Evolutionary conservation across 2,329 filamentous ascomycete species (phyloP).

Genomic region (Scolecobasidium constrictum): DNA sequence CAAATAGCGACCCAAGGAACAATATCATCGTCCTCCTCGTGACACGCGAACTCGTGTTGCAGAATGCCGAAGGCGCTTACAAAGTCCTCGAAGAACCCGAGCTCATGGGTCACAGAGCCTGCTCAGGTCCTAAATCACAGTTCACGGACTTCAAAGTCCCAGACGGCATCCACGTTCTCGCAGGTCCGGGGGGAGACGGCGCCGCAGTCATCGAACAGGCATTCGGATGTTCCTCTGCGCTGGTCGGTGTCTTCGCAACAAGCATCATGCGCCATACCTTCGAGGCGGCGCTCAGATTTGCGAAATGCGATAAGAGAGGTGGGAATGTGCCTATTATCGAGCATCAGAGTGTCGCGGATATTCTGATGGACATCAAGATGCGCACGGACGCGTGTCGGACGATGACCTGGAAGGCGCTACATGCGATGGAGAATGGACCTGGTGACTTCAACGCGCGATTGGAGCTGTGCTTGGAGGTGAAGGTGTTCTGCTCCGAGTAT

Average conservation of each 20-base stretch:
- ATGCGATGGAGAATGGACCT: too few relatives aligned
- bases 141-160: constrained; percentile 40
- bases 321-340: constrained; percentile 35
- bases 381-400: too few relatives aligned
- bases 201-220: constrained; percentile 30
- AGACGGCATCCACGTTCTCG: constrained; percentile 33
- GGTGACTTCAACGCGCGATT: too few relatives aligned
- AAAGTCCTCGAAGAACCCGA: constrained; percentile 35
- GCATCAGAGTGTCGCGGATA: too few relatives aligned
- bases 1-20: constrained; percentile 17
- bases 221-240: constrained; percentile 35
- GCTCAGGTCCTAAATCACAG: constrained; percentile 37
- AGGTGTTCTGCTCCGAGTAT: too few relatives aligned
- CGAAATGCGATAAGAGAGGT: constrained; percentile 34
- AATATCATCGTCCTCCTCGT: constrained; percentile 40
- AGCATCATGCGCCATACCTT: constrained; percentile 44
- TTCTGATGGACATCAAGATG: constrained; percentile 43
- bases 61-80: constrained; percentile 33
- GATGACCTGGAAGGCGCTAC: too few relatives aligned
- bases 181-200: constrained; percentile 33
- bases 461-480: too few relatives aligned
- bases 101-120: constrained; percentile 36
- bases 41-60: constrained; percentile 35
- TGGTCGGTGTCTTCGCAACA: constrained; percentile 45
- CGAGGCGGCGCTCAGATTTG: constrained; percentile 40